Evolutionary conservation across 2,329 filamentous ascomycete genomes (phyloP).

Genomic region (Nothopassalora personata): DNA sequence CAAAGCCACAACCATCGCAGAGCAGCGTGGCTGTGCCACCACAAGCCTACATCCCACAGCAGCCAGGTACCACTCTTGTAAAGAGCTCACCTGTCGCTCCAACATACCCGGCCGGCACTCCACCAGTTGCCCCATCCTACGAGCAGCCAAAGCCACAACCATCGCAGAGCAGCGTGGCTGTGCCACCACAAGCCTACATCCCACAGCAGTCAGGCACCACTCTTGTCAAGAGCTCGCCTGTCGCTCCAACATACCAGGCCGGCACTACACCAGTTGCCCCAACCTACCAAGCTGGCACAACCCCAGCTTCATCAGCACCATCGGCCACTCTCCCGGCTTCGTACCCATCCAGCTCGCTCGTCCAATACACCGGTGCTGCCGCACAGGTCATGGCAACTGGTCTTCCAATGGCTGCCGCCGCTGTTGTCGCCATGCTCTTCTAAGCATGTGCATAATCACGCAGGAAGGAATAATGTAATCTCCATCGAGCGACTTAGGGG

Average conservation of each 20-base stretch:
- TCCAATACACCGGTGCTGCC: conserved; percentile 13
- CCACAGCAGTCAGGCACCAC: not conserved
- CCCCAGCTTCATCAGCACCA: conserved; percentile 1
- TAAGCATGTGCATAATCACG: not conserved
- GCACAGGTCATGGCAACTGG: conserved; percentile 5
- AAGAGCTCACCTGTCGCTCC: too few relatives aligned
- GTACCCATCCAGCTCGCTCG: not conserved
- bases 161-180: too few relatives aligned
- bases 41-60: not conserved
- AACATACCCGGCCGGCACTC: too few relatives aligned
- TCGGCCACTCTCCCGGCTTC: not conserved
- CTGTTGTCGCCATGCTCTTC: conserved; percentile 9
- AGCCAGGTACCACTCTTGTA: too few relatives aligned
- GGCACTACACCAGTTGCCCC: not conserved
- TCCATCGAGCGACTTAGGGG: not conserved
- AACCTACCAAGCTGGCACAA: not conserved
- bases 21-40: too few relatives aligned
- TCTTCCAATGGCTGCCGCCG: conserved; percentile 6
- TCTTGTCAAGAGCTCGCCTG: not conserved
- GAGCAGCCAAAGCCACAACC: not conserved
- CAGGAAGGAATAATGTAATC: not conserved
- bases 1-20: not conserved
- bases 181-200: not conserved
- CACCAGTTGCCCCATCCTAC: not conserved
- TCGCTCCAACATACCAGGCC: too few relatives aligned